These are phyloP conservation scores for Trichomonascus vanleenenianus DNA, from an alignment of 805 yeast genomes.

Conservation along the genomic window DNA sequence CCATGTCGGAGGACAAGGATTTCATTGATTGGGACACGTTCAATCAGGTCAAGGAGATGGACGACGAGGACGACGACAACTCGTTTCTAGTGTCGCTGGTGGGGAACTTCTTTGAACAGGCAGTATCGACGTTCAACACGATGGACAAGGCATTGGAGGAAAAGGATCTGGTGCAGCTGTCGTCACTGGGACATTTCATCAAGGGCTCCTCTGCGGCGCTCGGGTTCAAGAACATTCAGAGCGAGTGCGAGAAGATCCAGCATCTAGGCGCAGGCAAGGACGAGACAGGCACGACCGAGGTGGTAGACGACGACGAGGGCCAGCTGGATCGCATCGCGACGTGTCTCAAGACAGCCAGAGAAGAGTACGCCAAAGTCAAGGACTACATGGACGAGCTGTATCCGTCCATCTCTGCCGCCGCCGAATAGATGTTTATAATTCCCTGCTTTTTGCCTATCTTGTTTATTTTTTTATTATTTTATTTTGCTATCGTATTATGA, in stretches of 20 bases:
- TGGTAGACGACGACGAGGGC: slow-evolving; percentile 26
- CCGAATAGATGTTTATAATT: background rate
- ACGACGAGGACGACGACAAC: slow-evolving; percentile 76
- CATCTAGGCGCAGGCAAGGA: slow-evolving; percentile 61
- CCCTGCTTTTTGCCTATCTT: background rate
- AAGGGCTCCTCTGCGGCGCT: slow-evolving; percentile 95
- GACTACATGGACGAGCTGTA: slow-evolving; percentile 15
- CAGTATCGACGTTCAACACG: slow-evolving; percentile 65
- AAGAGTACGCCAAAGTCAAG: slow-evolving; percentile 30
- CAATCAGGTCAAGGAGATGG: slow-evolving; percentile 86
- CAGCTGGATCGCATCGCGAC: slow-evolving; percentile 23
- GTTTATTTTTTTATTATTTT: background rate
- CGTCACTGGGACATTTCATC: slow-evolving; percentile 80
- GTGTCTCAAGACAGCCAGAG: slow-evolving; percentile 24
- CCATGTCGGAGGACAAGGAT: slow-evolving; percentile 30
- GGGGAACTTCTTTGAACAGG: slow-evolving; percentile 84
- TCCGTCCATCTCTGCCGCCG: too few species aligned
- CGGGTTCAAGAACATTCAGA: slow-evolving; percentile 74
- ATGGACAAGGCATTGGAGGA: slow-evolving; percentile 49
- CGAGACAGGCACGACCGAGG: slow-evolving; percentile 27
- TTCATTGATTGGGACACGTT: slow-evolving; percentile 84
- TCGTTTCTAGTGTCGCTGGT: slow-evolving; percentile 77
- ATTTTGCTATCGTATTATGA: too few species aligned
- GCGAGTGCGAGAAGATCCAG: slow-evolving; percentile 89
- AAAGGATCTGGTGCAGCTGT: slow-evolving; percentile 46